Conservation (phyloP, 495 filamentous ascomycete species). For the Penicillium psychrofluorescens region DNA sequence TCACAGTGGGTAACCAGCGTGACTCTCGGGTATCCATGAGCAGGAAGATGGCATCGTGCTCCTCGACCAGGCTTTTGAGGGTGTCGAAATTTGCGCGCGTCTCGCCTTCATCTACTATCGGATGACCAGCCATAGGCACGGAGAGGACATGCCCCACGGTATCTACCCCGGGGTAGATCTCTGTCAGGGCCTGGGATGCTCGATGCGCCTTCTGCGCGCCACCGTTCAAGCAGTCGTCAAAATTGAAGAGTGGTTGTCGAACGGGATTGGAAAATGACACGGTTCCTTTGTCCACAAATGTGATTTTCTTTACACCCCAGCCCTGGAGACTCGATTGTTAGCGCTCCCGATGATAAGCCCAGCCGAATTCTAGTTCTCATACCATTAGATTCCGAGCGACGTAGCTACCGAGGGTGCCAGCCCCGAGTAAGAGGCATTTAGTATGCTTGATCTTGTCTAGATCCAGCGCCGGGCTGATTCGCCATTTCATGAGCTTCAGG, state of each 20-base stretch:
- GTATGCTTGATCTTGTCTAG: constrained; percentile 85
- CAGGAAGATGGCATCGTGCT: constrained; percentile 88
- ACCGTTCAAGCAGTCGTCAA: constrained; percentile 80
- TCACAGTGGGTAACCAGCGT: constrained; percentile 93
- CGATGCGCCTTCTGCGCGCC: constrained; percentile 76
- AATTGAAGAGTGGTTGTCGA: constrained; percentile 85
- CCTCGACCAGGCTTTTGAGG: constrained; percentile 67
- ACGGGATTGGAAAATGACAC: constrained; percentile 98
- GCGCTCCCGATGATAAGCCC: not conserved
- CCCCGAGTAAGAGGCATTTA: constrained; percentile 88
- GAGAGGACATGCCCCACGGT: constrained; percentile 67
- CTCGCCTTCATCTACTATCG: constrained; percentile 61
- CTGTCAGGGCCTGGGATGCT: constrained; percentile 71
- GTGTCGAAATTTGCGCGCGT: constrained; percentile 66
- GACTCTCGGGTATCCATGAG: constrained; percentile 95
- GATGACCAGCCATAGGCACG: constrained; percentile 94
- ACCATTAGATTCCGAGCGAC: constrained; percentile 81
- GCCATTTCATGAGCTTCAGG: constrained; percentile 97
- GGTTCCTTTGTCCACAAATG: constrained; percentile 88
- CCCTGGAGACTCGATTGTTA: constrained; percentile 36
- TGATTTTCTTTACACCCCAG: constrained; percentile 96
- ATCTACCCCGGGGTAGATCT: constrained; percentile 89
- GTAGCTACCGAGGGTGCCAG: constrained; percentile 89
- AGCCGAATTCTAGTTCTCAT: constrained; percentile 2
- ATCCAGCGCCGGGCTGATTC: constrained; percentile 80